These are phyloP conservation scores for Colletotrichum sp. DNA, from an alignment of 2,329 filamentous ascomycete genomes.

Conservation along the genomic window DNA sequence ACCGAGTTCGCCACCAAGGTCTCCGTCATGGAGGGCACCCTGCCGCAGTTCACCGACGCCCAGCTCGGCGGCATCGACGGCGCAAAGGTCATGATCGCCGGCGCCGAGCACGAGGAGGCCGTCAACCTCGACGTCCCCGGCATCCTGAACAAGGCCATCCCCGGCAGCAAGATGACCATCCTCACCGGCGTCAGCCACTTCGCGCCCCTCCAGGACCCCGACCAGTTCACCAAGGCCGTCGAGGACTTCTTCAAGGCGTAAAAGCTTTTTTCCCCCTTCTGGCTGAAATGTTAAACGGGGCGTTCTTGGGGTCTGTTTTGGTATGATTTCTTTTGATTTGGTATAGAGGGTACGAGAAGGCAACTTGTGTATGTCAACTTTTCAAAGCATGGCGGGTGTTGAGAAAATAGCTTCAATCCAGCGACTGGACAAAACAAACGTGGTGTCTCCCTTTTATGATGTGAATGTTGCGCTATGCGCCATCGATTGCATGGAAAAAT, in stretches of 20 bases:
- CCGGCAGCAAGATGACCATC: constrained; percentile 38
- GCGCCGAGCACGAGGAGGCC: constrained; percentile 40
- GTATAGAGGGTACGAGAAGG: background rate
- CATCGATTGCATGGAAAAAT: rapidly evolving
- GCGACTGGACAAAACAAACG: background rate
- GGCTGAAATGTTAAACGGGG: background rate
- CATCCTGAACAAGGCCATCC: constrained; percentile 38
- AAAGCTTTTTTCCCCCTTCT: background rate
- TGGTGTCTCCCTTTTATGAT: background rate
- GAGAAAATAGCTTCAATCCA: background rate
- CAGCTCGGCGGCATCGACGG: constrained; percentile 33
- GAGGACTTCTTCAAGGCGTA: constrained; percentile 29
- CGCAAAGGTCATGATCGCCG: constrained; percentile 32
- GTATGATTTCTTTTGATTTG: background rate
- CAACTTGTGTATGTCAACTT: background rate
- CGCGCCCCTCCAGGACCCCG: constrained; percentile 44
- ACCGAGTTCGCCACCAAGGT: constrained; percentile 40
- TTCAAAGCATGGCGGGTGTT: background rate
- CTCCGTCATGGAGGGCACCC: constrained; percentile 36
- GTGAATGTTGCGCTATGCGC: background rate
- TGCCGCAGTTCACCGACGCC: constrained; percentile 34
- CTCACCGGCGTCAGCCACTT: constrained; percentile 46
- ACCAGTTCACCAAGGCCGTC: constrained; percentile 35
- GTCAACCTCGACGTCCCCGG: constrained; percentile 40
- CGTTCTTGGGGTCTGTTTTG: background rate